Base-by-base conservation (phyloP, 495 filamentous ascomycete species). In the Penicillium roqueforti region DNA sequence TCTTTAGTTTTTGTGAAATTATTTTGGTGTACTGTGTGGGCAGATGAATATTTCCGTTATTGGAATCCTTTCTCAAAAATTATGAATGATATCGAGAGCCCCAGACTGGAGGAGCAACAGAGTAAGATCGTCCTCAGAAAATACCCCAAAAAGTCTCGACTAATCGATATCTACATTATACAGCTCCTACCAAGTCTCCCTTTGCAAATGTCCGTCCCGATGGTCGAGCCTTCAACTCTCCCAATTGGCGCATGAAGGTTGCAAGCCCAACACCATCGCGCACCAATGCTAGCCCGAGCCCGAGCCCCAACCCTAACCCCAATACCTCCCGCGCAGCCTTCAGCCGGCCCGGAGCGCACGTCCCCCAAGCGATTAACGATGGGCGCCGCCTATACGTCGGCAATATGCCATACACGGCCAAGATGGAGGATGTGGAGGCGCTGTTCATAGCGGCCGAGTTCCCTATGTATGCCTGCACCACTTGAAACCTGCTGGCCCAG, bases 321-420 rank as follows among this genome's bases (percentile, higher is more conserved):
- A 75, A 58, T 45, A 73, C 72, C 57, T 68, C 71, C 25, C 61
- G 72, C 22, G 51, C 62, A 11, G 66, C 69, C 25, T 75, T 74
- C 56, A 68, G 68, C 56, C 62, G 62, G 39, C 67, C 70, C 11
- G 67, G 65, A 40, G 46, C 65, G 26, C 70, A 71, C 54, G 71
- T 70, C 0, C 70, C 73, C 6, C 69, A 70, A 53, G 73, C 71
- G 14, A 74, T 74, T 34, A 64, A 68, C 3, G 73, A 76, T 43
- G 71, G 73, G 6, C 68, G 73, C 19, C 69, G 73, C 18, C 73
- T 87, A 43, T 88, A 87, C 63, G 74, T 88, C 8, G 84, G 85
- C 58, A 88, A 87, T 60, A 75, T 88, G 64, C 80, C 80, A 6
- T 88, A 88, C 61, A 74, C 76, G 37, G 83, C 81, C 40, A 83